These are phyloP conservation scores for Rhytidhysteron rufulum DNA, from an alignment of 2,329 filamentous ascomycete species.

Conservation along the genomic window DNA sequence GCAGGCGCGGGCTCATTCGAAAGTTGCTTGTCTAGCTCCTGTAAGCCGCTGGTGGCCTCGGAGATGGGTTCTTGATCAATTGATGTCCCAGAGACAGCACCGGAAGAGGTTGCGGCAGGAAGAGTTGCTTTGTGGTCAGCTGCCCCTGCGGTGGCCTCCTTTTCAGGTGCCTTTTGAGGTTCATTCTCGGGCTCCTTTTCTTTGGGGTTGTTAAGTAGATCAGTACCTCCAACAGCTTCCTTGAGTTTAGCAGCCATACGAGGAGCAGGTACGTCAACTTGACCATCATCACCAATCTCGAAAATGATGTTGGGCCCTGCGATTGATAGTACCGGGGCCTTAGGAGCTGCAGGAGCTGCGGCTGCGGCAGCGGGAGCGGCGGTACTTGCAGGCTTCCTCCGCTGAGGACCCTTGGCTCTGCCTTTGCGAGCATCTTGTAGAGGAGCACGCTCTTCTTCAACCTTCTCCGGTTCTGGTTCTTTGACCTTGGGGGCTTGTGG, in stretches of 20 bases:
- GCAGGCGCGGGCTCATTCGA: neutral
- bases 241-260: constrained; percentile 15
- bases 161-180: neutral
- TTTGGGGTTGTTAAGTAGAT: neutral
- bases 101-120: neutral
- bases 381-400: constrained; percentile 63
- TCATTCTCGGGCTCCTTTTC: neutral
- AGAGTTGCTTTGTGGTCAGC: neutral
- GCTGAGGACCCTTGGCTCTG: constrained; percentile 79
- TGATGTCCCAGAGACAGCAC: neutral
- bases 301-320: constrained; percentile 29
- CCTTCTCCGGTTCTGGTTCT: constrained; percentile 57
- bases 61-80: constrained; percentile 3
- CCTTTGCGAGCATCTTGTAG: constrained; percentile 86
- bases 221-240: neutral
- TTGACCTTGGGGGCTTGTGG: constrained; percentile 77
- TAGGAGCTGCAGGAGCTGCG: constrained; percentile 33
- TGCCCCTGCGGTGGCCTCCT: neutral
- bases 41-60: constrained; percentile 7
- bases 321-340: constrained; percentile 21
- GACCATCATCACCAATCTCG: constrained; percentile 31
- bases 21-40: neutral
- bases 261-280: constrained; percentile 29
- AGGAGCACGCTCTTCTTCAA: constrained; percentile 69
- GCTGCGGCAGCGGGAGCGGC: constrained; percentile 42